A percentile compares a stretch with the other conserved stretches of the same genome.
Conservation (phyloP, 2,329 filamentous ascomycete species). For the Domatiomyces catenatus region DNA sequence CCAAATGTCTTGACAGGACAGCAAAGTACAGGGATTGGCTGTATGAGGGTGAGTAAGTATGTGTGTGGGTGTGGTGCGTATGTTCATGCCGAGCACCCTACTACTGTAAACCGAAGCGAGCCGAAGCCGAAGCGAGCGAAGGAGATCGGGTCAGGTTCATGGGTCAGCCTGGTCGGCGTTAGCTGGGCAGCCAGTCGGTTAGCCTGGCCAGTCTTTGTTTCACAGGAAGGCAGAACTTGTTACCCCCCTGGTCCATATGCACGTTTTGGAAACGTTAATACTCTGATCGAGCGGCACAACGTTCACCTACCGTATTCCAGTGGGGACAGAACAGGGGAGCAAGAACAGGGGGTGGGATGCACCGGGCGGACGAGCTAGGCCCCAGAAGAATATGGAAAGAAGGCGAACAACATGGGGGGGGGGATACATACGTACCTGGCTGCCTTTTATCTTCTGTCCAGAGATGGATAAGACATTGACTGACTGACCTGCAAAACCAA, state of each 20-base stretch:
- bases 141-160: not conserved
- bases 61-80: too few species aligned
- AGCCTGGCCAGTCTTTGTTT: not conserved
- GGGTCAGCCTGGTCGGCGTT: not conserved
- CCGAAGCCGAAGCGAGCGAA: not conserved
- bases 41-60: too few species aligned
- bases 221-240: not conserved
- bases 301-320: not conserved
- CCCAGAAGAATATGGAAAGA: not conserved
- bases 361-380: too few species aligned
- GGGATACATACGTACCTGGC: not conserved
- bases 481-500: not conserved
- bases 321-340: not conserved
- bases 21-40: not conserved
- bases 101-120: not conserved
- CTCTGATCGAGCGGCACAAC: not conserved
- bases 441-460: not conserved
- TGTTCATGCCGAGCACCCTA: not conserved
- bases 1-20: not conserved
- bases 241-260: not conserved
- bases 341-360: not conserved
- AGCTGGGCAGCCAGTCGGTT: not conserved
- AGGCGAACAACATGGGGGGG: not conserved
- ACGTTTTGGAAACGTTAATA: not conserved
- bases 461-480: not conserved